phyloP scores from a whole-genome alignment of 345 rosid genomes.

The Salix udensis region DNA sequence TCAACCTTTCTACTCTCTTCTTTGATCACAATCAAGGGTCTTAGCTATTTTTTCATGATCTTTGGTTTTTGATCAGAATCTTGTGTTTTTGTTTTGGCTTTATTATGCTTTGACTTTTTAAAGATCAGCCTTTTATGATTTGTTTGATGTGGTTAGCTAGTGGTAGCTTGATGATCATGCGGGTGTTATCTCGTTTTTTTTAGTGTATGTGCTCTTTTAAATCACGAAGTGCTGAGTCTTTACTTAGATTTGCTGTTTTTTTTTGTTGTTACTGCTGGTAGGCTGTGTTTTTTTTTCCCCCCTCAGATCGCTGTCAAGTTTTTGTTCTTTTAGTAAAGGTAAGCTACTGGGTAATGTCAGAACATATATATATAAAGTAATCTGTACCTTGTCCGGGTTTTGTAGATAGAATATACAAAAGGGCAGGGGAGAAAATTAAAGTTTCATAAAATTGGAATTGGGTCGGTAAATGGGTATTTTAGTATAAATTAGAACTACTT shows the following conservation, averaged over 20 bases:
- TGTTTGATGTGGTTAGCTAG: neutral
- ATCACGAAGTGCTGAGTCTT: neutral
- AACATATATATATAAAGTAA: neutral
- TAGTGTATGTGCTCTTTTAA: neutral
- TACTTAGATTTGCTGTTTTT: conserved; percentile 1
- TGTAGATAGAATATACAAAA: neutral
- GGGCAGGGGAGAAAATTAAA: neutral
- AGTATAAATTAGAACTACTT: neutral
- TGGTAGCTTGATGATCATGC: neutral
- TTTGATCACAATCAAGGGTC: neutral
- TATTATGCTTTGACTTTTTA: neutral
- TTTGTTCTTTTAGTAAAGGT: neutral
- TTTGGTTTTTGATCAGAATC: neutral
- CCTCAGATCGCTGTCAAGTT: neutral
- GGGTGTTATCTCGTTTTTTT: neutral
- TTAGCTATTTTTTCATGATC: neutral
- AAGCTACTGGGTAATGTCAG: neutral
- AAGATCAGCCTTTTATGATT: neutral
- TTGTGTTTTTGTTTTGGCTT: neutral
- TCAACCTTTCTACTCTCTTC: neutral
- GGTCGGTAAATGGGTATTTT: neutral
- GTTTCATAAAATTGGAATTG: neutral
- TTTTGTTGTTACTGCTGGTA: neutral
- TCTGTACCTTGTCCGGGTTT: neutral
- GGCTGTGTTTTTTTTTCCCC: neutral